These are phyloP conservation scores for Acanthamoeba sp. DNA, from an alignment of 208 protist species.

Conservation along the genomic window DNA sequence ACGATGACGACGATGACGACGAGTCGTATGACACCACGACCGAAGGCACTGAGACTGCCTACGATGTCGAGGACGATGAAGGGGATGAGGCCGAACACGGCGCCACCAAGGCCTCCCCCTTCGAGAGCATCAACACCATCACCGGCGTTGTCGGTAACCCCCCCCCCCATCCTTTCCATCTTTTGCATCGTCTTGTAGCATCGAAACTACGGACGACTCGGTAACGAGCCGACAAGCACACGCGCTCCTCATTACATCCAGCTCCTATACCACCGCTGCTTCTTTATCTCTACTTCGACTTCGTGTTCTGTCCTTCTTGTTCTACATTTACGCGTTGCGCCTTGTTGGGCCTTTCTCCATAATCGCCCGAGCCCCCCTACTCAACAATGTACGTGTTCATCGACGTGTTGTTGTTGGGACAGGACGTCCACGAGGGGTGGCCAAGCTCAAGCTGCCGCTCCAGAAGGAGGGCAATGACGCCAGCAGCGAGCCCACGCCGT, in stretches of 20 bases:
- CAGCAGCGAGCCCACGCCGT: not conserved
- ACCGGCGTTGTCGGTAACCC: slow-evolving; percentile 28
- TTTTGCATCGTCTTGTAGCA: not conserved
- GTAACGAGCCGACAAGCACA: not conserved
- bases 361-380: too few relatives aligned
- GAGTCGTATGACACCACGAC: not conserved
- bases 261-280: not conserved
- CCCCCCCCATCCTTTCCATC: not conserved
- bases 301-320: too few relatives aligned
- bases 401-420: too few relatives aligned
- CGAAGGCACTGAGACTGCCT: not conserved
- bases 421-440: slow-evolving; percentile 11
- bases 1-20: not conserved
- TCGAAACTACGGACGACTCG: not conserved
- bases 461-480: not conserved
- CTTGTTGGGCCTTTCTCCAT: too few relatives aligned
- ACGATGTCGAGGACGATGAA: not conserved
- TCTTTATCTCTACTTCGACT: too few relatives aligned
- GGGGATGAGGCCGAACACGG: not conserved
- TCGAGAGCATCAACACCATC: not conserved
- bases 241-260: too few relatives aligned
- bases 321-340: not conserved
- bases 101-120: not conserved
- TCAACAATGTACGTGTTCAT: too few relatives aligned
- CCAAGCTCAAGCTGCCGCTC: slow-evolving; percentile 28